Percentiles rank a stretch among this genome's conserved stretches.
Conservation (phyloP, 306 rosid genomes). For the Hylodesmum podocarpum region DNA sequence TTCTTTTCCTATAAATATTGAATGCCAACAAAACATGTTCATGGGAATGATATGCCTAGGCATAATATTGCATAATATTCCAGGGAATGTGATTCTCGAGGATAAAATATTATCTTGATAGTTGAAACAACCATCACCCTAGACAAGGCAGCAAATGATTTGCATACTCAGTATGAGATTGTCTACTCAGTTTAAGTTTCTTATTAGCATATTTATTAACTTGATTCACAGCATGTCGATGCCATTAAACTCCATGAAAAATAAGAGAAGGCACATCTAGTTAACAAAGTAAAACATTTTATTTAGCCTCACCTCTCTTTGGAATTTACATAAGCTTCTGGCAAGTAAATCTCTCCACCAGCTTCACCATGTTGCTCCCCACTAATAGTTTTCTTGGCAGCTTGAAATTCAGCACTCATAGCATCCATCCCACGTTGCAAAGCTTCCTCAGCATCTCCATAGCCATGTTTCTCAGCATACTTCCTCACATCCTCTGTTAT, state of each 20-base stretch:
- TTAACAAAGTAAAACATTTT: background rate
- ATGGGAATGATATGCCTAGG: too few species aligned
- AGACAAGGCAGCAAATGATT: too few species aligned
- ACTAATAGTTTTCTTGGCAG: constrained; percentile 88
- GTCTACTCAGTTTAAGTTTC: background rate
- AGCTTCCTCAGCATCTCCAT: constrained; percentile 90
- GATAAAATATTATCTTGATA: too few species aligned
- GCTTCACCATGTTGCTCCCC: constrained; percentile 98
- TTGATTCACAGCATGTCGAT: background rate
- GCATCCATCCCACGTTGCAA: constrained; percentile 88
- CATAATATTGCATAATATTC: too few species aligned
- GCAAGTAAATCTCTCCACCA: constrained; percentile 99
- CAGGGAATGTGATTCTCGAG: too few species aligned
- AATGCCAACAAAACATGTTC: too few species aligned
- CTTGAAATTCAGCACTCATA: constrained; percentile 93
- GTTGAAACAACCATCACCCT: too few species aligned
- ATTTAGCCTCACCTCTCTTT: constrained; percentile 58
- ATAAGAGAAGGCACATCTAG: background rate
- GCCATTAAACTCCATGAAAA: background rate
- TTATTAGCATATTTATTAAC: constrained; percentile 10
- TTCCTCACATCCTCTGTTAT: constrained; percentile 96
- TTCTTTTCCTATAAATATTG: too few species aligned
- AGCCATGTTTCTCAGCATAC: constrained; percentile 97
- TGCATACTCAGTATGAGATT: background rate
- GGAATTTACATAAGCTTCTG: constrained; percentile 60